Conservation (phyloP, 352 stramenopile species). For the Phytophthora ramorum region DNA sequence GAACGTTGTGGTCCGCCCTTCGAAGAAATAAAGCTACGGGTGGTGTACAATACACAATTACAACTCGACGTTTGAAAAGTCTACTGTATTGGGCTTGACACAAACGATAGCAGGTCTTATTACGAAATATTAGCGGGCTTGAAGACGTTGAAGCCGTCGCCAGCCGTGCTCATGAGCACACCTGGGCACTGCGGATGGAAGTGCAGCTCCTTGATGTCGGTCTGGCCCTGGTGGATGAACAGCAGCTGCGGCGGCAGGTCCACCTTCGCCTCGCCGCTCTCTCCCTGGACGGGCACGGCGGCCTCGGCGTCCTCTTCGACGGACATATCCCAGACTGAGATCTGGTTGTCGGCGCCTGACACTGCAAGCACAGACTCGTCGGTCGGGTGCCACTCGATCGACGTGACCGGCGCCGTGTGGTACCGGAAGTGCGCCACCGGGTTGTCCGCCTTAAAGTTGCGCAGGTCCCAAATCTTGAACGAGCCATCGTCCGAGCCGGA, state of each 20-base stretch:
- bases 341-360: constrained; percentile 95
- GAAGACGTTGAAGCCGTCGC: constrained; percentile 98
- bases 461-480: constrained; percentile 98
- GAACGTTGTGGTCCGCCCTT: neutral
- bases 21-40: neutral
- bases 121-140: constrained; percentile 96
- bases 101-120: constrained; percentile 29
- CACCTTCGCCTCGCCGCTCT: constrained; percentile 66
- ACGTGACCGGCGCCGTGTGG: constrained; percentile 97
- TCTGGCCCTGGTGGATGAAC: constrained; percentile 99
- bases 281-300: constrained; percentile 44
- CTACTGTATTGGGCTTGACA: constrained; percentile 30
- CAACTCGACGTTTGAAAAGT: neutral
- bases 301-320: constrained; percentile 97
- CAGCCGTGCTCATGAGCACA: constrained; percentile 96
- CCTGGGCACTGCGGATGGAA: constrained; percentile 99
- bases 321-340: constrained; percentile 99
- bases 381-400: constrained; percentile 99
- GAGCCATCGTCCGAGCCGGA: constrained; percentile 98
- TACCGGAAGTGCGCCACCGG: constrained; percentile 96
- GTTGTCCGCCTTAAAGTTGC: constrained; percentile 91
- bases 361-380: constrained; percentile 98
- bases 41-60: neutral
- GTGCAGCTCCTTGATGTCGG: constrained; percentile 99
- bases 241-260: constrained; percentile 98